phyloP scores from a whole-genome alignment of 305 asterid genomes.

The Fraxinus dipetala region DNA sequence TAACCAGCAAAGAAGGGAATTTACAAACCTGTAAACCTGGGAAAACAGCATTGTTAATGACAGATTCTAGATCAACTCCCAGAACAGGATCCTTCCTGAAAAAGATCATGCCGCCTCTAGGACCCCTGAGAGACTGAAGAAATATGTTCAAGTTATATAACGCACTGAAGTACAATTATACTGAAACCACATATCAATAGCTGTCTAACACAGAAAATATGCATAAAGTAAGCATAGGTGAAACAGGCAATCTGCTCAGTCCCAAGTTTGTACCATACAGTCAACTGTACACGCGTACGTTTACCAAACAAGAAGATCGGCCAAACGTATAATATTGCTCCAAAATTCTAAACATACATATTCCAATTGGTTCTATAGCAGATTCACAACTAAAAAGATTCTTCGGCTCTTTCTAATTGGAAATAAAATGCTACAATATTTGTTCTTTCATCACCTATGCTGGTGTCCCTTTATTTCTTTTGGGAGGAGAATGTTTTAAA shows the following conservation, averaged over 20 bases:
- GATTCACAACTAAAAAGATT: neutral
- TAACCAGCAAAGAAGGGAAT: neutral
- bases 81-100: conserved; percentile 84
- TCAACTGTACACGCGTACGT: neutral
- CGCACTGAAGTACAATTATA: neutral
- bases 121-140: conserved; percentile 91
- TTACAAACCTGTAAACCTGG: conserved; percentile 86
- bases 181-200: neutral
- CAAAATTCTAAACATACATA: neutral
- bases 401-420: neutral
- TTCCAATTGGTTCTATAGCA: neutral
- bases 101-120: conserved; percentile 98
- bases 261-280: conserved; percentile 1
- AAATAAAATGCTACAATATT: neutral
- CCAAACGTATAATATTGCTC: neutral
- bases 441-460: neutral
- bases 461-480: neutral
- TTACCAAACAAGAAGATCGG: neutral
- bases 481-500: neutral
- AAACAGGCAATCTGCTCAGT: neutral
- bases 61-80: conserved; percentile 78
- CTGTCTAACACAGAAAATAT: conserved; percentile 3
- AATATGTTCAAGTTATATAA: conserved; percentile 20
- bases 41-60: conserved; percentile 87
- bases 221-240: neutral